phyloP scores from a whole-genome alignment of 73 alveolate species.

The Urostyla sp. region DNA sequence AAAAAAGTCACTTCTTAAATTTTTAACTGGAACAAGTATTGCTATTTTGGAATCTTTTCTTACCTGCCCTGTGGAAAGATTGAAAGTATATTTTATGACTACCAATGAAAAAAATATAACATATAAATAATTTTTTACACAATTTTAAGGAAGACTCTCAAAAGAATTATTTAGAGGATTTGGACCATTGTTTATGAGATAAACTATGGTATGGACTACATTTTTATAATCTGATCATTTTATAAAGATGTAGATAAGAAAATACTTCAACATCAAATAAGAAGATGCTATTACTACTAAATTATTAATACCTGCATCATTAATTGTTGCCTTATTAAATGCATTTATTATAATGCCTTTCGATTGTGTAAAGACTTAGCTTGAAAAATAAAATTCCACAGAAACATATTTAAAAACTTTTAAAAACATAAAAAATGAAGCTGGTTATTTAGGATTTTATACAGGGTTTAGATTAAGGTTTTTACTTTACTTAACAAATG shows the following conservation, averaged over 20 bases:
- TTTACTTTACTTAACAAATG: slow-evolving; percentile 23
- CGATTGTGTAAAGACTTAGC: slow-evolving; percentile 61
- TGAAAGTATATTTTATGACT: slow-evolving; percentile 67
- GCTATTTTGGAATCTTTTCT: slow-evolving; percentile 56
- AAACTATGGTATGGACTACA: slow-evolving; percentile 55
- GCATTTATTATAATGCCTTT: slow-evolving; percentile 52
- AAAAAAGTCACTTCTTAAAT: slow-evolving; percentile 8
- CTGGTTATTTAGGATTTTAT: slow-evolving; percentile 43
- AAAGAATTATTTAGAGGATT: slow-evolving; percentile 65
- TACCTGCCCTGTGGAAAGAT: slow-evolving; percentile 70
- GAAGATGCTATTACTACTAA: slow-evolving; percentile 33
- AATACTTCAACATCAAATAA: not conserved
- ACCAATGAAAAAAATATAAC: not conserved
- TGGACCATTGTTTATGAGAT: slow-evolving; percentile 59
- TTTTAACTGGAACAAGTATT: slow-evolving; percentile 53
- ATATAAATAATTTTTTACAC: slow-evolving; percentile 28
- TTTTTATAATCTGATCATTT: slow-evolving; percentile 57
- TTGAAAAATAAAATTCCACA: slow-evolving; percentile 54
- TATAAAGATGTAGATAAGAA: slow-evolving; percentile 45
- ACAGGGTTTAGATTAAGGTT: slow-evolving; percentile 55
- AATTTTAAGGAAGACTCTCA: not conserved
- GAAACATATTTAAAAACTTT: slow-evolving; percentile 1
- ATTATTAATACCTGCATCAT: slow-evolving; percentile 32
- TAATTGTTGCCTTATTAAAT: slow-evolving; percentile 37
- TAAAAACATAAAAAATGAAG: slow-evolving; percentile 5